Base-by-base conservation (phyloP, 1,284 basidiomycete genomes). In the Cystobasidium slooffiae region DNA sequence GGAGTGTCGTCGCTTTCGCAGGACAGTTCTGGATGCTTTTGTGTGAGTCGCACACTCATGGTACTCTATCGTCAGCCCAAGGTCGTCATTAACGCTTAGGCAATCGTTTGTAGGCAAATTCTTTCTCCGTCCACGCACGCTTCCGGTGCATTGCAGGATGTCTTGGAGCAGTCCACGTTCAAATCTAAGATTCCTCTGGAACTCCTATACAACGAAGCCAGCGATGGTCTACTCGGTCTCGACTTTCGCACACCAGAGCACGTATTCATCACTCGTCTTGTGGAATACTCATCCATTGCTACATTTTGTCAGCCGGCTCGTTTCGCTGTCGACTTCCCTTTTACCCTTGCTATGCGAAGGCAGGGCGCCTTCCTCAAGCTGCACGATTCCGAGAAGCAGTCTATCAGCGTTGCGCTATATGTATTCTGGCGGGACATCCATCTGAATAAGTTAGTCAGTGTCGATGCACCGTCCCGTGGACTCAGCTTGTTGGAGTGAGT, bases 281-380 rank as follows among this genome's bases (percentile, higher is more conserved):
- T 56, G 55, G 55, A n/a, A 14, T 56, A 56, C 24, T 56, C 55
- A 1, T 56, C 14, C 4, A 14, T 56, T 14, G 55, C 55, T 14
- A 22, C 55, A 14, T 37, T 18, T 8, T 18, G 18, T 56, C 18
- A 56, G 12, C 14, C 14, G 18, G 55, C 12, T 37, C 55, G 55
- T 37, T 56, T n/a, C 24, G 31, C 55, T 56, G 24, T 22, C 12
- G 55, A 56, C 24, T 56, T 56, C 55, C 55, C 55, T 14, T 22
- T 14, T 6, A 20, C 31, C 55, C 14, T 14, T 14, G 55, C 55
- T 14, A 56, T 56, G 31, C 31, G 31, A 31, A 31, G 31, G 31
- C 31, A 31, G 31, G 31, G 31, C 2, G 31, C 31, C 31, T 31
- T 31, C 5, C 31, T 31, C 31, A 31, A 31, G 31, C 31, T 31